Conservation (phyloP, 495 filamentous ascomycete species). For the Penicillium samsonianum region DNA sequence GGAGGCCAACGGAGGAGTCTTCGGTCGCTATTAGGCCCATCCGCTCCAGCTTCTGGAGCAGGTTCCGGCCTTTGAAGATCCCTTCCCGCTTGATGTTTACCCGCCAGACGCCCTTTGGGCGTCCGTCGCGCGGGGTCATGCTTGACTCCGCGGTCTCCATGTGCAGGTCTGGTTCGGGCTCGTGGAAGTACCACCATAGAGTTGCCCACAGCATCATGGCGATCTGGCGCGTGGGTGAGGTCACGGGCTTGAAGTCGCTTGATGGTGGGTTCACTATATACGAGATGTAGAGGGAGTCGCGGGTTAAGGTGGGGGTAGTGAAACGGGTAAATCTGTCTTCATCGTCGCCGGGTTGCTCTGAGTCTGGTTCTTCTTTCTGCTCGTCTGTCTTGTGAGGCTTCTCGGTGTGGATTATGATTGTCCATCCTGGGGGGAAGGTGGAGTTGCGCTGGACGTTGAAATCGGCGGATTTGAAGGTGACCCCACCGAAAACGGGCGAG, state of each 20-base stretch:
- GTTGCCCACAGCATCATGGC: conserved; percentile 97
- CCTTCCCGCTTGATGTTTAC: conserved; percentile 84
- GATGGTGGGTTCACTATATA: conserved; percentile 82
- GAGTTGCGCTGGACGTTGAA: conserved; percentile 60
- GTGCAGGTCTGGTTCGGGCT: conserved; percentile 50
- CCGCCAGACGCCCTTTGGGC: conserved; percentile 83
- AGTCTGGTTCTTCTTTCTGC: conserved; percentile 9
- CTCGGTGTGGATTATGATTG: conserved; percentile 75
- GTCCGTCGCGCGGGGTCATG: conserved; percentile 64
- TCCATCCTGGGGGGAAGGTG: conserved; percentile 84
- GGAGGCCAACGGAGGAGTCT: conserved; percentile 72
- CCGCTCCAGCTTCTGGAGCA: conserved; percentile 87
- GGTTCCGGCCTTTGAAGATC: conserved; percentile 75
- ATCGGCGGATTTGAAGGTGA: conserved; percentile 84
- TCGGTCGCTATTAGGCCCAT: conserved; percentile 82
- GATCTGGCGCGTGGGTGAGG: conserved; percentile 79
- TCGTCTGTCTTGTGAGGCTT: conserved; percentile 45
- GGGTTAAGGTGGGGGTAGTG: conserved; percentile 67
- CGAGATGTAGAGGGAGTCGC: conserved; percentile 85
- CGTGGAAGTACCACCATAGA: conserved; percentile 95
- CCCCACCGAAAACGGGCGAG: conserved; percentile 79
- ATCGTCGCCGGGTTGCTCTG: conserved; percentile 21
- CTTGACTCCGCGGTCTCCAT: conserved; percentile 63
- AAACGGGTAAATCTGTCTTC: conserved; percentile 52
- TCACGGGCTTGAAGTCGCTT: conserved; percentile 74